Evolutionary conservation across 192 early-diverging fungal genomes (phyloP), one percentile per base, ranked within the genome.

Genomic region (Anaeromyces robustus): DNA sequence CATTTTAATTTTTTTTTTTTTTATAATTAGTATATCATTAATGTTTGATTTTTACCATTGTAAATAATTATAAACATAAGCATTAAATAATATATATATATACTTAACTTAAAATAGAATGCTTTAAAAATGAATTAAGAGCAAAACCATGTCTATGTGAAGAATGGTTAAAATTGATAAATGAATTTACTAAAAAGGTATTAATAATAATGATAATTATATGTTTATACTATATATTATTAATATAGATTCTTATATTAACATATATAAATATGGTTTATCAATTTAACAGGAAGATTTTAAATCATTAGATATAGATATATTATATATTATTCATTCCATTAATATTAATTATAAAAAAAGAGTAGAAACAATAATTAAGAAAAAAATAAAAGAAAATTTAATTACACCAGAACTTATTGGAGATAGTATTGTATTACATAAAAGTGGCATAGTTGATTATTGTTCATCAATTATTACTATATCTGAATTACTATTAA

Each of bases 71-170:
- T n/a, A n/a, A n/a, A n/a, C n/a, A n/a, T n/a, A n/a, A n/a, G n/a
- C n/a, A n/a, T n/a, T n/a, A n/a, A n/a, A n/a, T n/a, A n/a, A n/a
- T n/a, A n/a, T n/a, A n/a, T n/a, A n/a, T n/a, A n/a, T n/a, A n/a
- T n/a, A n/a, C n/a, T 34, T 34, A 4, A 34, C 12, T 34, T 41
- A 41, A 41, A 41, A 22, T 22, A 52, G 93, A 95, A 79, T 89
- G 90, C 2, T 86, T 95, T 6, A 89, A 91, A 37, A 85, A 86
- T 30, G 89, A 91, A 16, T 85, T 95, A 29, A 87, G 90, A 34
- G 89, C 90, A 39, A 89, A 93, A 78, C 91, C 90, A 78, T 92
- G 91, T 80, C 84, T 94, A 59, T 87, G 88, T 30, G 91, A 92
- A 77, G 89, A 89, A 3, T 95, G 94, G 94, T 82, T 90, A 29